phyloP scores from a whole-genome alignment of 495 filamentous ascomycete species.

The Penicillium canescens region DNA sequence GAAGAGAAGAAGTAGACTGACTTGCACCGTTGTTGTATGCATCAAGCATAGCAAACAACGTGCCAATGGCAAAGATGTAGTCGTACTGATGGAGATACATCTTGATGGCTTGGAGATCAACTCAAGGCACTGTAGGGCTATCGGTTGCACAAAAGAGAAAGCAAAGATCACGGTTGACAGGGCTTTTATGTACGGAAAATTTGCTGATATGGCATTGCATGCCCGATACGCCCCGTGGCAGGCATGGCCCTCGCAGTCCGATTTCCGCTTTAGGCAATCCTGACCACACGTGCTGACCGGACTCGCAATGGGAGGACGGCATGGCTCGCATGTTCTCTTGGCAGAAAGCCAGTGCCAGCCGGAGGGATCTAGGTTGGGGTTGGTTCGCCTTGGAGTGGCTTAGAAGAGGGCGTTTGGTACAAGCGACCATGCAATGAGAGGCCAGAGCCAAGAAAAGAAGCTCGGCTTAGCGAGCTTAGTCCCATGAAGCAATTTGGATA shows the following conservation, averaged over 20 bases:
- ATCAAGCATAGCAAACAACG: slow-evolving; percentile 73
- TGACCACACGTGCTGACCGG: slow-evolving; percentile 6
- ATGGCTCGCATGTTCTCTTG: background rate
- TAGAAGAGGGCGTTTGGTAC: background rate
- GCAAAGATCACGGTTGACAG: background rate
- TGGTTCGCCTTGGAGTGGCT: background rate
- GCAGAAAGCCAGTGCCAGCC: background rate
- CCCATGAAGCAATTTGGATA: slow-evolving; percentile 6
- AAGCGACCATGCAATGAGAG: background rate
- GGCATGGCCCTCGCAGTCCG: background rate
- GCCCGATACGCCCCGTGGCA: background rate
- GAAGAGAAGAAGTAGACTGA: slow-evolving; percentile 32
- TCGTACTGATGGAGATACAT: slow-evolving; percentile 59
- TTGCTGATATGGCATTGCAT: background rate
- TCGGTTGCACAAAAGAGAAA: slow-evolving; percentile 3
- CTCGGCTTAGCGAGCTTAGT: slow-evolving; percentile 4
- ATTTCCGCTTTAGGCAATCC: background rate
- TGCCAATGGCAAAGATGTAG: slow-evolving; percentile 75
- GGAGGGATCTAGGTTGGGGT: background rate
- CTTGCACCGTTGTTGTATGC: slow-evolving; percentile 70
- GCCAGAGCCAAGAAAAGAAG: background rate
- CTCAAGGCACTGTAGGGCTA: background rate
- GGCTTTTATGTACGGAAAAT: slow-evolving; percentile 6
- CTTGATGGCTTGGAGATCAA: slow-evolving; percentile 27
- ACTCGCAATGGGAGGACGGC: slow-evolving; percentile 6